Evolutionary conservation across 345 rosid genomes (phyloP), one percentile per base, ranked within the genome.

Genomic region (Ceriops tagal): DNA sequence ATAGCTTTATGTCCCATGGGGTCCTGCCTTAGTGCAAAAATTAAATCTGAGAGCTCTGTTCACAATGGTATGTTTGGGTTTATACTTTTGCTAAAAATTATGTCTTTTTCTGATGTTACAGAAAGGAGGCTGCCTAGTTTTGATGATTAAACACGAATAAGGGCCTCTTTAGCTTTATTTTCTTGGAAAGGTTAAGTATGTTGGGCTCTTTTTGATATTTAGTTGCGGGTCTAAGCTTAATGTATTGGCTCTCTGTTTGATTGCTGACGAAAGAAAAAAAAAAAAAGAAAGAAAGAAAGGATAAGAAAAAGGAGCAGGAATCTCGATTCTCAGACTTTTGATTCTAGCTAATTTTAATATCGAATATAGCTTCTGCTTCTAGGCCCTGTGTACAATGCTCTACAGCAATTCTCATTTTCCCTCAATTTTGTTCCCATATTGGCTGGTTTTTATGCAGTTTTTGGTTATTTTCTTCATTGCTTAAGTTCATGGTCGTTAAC

Each of bases 1-100:
- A 11, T 13, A 46, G 65, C 56, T 53, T 46, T 39, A 32, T 53
- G 24, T 63, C 49, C 49, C 34, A 87, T 92, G 98, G 96, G 98
- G 75, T 83, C 92, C 80, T 88, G 95, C 51, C 80, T 85, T 43
- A 87, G 98, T 74, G 73, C 86, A 53, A 80, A 78, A 66, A 75
- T 87, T 73, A 75, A 83, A 80, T 87, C 84, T 53, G 84, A 84
- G 56, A 74, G 79, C 64, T 82, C 80, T 79, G 64, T 62, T 65
- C 80, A 72, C 21, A 58, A 67, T 7, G 88, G 96, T 92, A 71
- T 55, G 78, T 64, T 69, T 62, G 7, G 67, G 13, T 67, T 30
- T 56, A 11, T 13, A 53, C 47, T 6, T 27, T 15, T 52, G 64
- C 24, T 53, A 51, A 52, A 60, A 52, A 34, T 64, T 20, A 8